Conservation (phyloP, 2,329 filamentous ascomycete species). For the Gaeumannomyces sp. region DNA sequence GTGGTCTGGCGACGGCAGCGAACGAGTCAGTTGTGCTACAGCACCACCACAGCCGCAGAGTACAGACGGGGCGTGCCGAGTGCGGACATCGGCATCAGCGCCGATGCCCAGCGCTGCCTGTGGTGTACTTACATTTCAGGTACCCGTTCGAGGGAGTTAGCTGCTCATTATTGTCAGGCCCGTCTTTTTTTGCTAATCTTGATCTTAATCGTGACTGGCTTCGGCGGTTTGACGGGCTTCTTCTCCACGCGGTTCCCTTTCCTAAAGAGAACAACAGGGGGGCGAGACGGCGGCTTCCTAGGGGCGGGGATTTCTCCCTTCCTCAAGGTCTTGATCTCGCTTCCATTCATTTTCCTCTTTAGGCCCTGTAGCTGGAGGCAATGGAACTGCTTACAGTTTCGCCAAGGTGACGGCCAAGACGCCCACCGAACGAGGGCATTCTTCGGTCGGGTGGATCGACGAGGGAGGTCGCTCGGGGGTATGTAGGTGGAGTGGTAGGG, state of each 20-base stretch:
- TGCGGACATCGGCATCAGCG: neutral
- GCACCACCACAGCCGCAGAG: no score
- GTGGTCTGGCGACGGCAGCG: conserved; percentile 30
- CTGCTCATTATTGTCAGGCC: conserved; percentile 9
- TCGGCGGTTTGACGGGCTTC: no score
- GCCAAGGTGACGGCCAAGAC: conserved; percentile 40
- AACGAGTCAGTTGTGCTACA: neutral
- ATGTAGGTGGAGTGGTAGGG: no score
- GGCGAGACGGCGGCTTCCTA: neutral
- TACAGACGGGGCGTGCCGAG: no score
- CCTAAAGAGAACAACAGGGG: conserved; percentile 4
- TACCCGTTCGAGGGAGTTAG: conserved; percentile 7
- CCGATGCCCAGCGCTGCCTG: neutral
- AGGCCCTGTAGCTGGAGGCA: conserved; percentile 17
- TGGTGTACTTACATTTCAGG: conserved; percentile 14
- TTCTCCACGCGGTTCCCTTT: conserved; percentile 1
- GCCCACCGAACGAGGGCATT: conserved; percentile 21
- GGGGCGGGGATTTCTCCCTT: neutral
- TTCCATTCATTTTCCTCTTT: conserved; percentile 8
- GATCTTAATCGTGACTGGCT: no score
- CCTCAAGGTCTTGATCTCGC: neutral
- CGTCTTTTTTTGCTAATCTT: conserved; percentile 7
- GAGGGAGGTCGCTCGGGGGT: no score
- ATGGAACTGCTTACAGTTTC: conserved; percentile 34
- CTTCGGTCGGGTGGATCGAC: neutral